Base-by-base conservation (phyloP, 2,329 filamentous ascomycete species). In the Triangularia setosa region DNA sequence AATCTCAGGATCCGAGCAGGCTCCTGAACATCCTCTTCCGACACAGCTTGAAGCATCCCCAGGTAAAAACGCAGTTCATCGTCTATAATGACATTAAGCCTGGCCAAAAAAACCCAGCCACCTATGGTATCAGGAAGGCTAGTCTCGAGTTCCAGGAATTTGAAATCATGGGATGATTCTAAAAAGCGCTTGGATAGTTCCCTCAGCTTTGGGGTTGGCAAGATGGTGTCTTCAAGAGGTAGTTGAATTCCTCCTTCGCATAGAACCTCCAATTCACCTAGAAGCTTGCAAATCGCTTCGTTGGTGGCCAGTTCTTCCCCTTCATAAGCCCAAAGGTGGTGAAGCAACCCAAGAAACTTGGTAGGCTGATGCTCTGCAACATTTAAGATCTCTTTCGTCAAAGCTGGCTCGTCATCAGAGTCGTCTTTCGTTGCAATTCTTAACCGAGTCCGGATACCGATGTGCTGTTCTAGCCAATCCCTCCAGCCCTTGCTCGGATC, bases 121-220 rank as follows among this genome's bases (percentile, higher is more conserved):
- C 14, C 54, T 21, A 14, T 21, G 21, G 30, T 40, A 18, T 64
- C 30, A 18, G 48, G 12, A 14, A 48, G 11, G 12, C 25, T 24
- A 2, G 30, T 12, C n/a, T 62, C 33, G 16, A 63, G 56, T 14
- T 63, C 23, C 2, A 65, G 21, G 25, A 65, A 65, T 12, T 28
- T 28, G 28, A 56, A 56, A 9, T 8, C 6, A 18, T 65, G 40
- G 1, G 12, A 8, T 23, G 12, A 8, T 33, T 58, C 60, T 11
- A 62, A 24, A 25, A 48, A 62, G 21, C 48, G 44, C 12, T 44
- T 23, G 25, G 48, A 27, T 18, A 62, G 21, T 18, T 44, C 4
- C 33, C 44, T 62, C 28, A 65, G 60, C 21, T 21, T 24, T 2
- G 60, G 40, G 11, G 54, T 53, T 6, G 64, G 64, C 16, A 65